Base-by-base conservation (phyloP, 225 moss, liverwort and hornwort species). In the Pseudisothecium myosuroides region DNA sequence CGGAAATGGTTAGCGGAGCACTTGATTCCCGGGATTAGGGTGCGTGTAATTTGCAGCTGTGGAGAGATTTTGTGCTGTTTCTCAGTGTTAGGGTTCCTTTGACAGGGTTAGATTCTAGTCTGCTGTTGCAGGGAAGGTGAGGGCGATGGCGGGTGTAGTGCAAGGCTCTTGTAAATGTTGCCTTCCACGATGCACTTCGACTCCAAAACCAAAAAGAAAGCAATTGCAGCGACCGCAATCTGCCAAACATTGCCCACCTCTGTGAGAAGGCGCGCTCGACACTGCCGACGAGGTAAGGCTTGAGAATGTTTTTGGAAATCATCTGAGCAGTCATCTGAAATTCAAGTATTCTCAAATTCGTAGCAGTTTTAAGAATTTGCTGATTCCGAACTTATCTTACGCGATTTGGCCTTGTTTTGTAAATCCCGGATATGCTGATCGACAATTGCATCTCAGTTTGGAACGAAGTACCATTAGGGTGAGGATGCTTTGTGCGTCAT, bases 181-280 rank as follows among this genome's bases (percentile, higher is more conserved):
- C 88, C 89, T 8, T 86, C 86, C 36, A 81, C 88, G 76, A 88
- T 91, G n/a, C n/a, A n/a, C n/a, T n/a, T n/a, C n/a, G n/a, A n/a
- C n/a, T n/a, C n/a, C n/a, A n/a, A n/a, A n/a, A n/a, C n/a, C n/a
- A n/a, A n/a, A n/a, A n/a, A n/a, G n/a, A n/a, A n/a, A n/a, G n/a
- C n/a, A n/a, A n/a, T n/a, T n/a, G n/a, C 87, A 80, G 80, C 69
- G 10, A 61, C 76, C 29, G 87, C 89, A 52, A 90, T 83, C 17
- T 93, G 93, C 94, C 96, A 20, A 96, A 98, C 86, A 74, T 96
- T 84, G 87, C 85, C 12, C 84, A 95, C 81, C 92, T 97, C 37
- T 96, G 95, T 77, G 95, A 59, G 90, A 98, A 98, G 88, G 95
- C 96, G 83, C 95, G 96, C 37, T 91, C 96, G 45, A 85, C 91